Percentiles rank a stretch among this genome's conserved stretches.
phyloP scores from a whole-genome alignment of 169 alveolate species.

The Plasmodium fragile region DNA sequence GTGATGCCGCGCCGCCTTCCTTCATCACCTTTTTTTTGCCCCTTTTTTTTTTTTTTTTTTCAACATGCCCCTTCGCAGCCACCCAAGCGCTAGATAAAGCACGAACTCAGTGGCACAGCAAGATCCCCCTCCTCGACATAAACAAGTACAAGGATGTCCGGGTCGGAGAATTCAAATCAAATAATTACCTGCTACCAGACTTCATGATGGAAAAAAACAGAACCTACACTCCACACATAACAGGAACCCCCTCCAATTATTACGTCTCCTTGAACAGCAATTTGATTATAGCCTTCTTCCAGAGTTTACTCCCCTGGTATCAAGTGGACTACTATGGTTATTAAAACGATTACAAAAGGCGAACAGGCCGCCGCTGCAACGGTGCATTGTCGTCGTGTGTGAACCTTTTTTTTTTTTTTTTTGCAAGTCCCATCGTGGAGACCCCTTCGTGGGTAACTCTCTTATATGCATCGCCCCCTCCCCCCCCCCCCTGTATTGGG shows the following conservation, averaged over 20 bases:
- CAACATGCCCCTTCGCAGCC: not conserved
- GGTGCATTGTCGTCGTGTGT: not conserved
- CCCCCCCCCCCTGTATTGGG: too few species aligned
- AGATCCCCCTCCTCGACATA: conserved; percentile 25
- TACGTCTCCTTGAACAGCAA: conserved; percentile 49
- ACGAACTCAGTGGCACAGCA: not conserved
- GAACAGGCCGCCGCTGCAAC: not conserved
- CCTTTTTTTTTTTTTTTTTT: not conserved
- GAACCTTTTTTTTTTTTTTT: too few species aligned
- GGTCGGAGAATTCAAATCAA: conserved; percentile 56
- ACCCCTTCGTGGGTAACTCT: not conserved
- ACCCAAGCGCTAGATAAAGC: conserved; percentile 19
- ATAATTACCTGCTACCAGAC: conserved; percentile 44
- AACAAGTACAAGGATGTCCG: conserved; percentile 46
- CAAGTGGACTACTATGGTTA: conserved; percentile 71
- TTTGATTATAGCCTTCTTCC: conserved; percentile 45
- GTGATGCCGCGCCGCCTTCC: not conserved
- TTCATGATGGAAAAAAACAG: conserved; percentile 59
- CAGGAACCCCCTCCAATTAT: conserved; percentile 5
- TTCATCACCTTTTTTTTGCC: not conserved
- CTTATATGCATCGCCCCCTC: not conserved
- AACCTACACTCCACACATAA: conserved; percentile 7
- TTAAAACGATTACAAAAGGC: conserved; percentile 6
- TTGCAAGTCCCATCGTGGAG: not conserved
- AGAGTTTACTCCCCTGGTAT: conserved; percentile 68